These are phyloP conservation scores for Solanum raphanifolium DNA, from an alignment of 257 asterid genomes.

Conservation along the genomic window DNA sequence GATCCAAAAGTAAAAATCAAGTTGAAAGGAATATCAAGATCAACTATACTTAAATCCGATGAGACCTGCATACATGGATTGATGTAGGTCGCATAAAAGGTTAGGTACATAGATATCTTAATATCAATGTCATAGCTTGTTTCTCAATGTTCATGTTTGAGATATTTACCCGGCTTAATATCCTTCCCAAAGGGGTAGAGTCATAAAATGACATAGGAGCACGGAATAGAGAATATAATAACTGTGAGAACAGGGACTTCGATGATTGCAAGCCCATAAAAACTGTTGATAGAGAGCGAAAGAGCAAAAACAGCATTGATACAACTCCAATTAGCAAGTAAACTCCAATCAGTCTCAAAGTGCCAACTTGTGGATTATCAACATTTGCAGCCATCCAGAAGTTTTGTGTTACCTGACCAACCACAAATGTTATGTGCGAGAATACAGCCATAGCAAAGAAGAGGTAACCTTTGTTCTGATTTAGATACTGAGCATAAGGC, in stretches of 20 bases:
- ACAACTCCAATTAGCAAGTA: constrained; percentile 58
- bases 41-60: constrained; percentile 75
- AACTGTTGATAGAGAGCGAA: constrained; percentile 48
- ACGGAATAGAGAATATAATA: constrained; percentile 61
- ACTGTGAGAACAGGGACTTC: constrained; percentile 49
- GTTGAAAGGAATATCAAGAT: constrained; percentile 82
- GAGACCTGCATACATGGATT: constrained; percentile 45
- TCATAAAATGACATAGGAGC: constrained; percentile 97
- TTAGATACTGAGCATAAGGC: constrained; percentile 62
- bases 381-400: constrained; percentile 96
- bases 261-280: constrained; percentile 66
- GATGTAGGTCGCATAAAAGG: not conserved
- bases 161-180: constrained; percentile 68
- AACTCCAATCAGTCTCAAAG: constrained; percentile 51
- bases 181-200: constrained; percentile 92
- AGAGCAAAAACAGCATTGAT: constrained; percentile 39
- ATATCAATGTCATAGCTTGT: not conserved
- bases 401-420: constrained; percentile 57
- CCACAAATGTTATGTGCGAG: constrained; percentile 43
- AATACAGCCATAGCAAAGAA: constrained; percentile 37
- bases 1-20: constrained; percentile 69
- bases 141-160: not conserved
- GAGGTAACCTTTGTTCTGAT: constrained; percentile 65
- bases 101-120: not conserved
- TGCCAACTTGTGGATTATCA: constrained; percentile 43